These are phyloP conservation scores for Penicillium cinerascens DNA, from an alignment of 495 filamentous ascomycete genomes.

Conservation along the genomic window DNA sequence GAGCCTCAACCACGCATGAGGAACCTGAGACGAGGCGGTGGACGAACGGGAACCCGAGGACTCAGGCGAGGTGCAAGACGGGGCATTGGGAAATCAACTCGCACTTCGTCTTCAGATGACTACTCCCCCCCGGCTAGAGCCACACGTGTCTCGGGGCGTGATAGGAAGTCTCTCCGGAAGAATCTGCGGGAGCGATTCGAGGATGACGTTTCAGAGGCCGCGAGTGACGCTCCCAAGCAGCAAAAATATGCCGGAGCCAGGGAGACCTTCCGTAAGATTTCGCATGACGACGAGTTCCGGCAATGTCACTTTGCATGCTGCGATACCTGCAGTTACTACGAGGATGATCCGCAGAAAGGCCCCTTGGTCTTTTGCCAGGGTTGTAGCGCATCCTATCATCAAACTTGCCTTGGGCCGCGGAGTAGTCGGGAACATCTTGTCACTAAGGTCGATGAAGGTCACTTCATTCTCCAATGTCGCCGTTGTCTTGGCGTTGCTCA, in stretches of 20 bases:
- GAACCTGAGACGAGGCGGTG: not conserved
- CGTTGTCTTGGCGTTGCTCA: constrained; percentile 68
- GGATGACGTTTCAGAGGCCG: constrained; percentile 63
- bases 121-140: constrained; percentile 6
- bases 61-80: not conserved
- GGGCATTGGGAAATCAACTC: not conserved
- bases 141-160: constrained; percentile 30
- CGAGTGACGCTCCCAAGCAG: constrained; percentile 44
- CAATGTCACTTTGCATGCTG: constrained; percentile 65
- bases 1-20: not conserved
- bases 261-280: constrained; percentile 61
- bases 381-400: constrained; percentile 79
- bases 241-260: constrained; percentile 53
- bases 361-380: constrained; percentile 84
- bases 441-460: constrained; percentile 74
- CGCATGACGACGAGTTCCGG: constrained; percentile 58
- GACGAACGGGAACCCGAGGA: not conserved
- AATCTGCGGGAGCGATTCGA: constrained; percentile 65
- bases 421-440: constrained; percentile 78
- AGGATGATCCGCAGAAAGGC: constrained; percentile 53
- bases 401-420: constrained; percentile 73
- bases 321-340: constrained; percentile 61
- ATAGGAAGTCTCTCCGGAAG: constrained; percentile 28
- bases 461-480: constrained; percentile 87
- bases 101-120: constrained; percentile 12